A percentile compares a stretch with the other conserved stretches of the same genome.
phyloP scores from a whole-genome alignment of 2,329 filamentous ascomycete genomes.

The Arthrobotrys iridis region DNA sequence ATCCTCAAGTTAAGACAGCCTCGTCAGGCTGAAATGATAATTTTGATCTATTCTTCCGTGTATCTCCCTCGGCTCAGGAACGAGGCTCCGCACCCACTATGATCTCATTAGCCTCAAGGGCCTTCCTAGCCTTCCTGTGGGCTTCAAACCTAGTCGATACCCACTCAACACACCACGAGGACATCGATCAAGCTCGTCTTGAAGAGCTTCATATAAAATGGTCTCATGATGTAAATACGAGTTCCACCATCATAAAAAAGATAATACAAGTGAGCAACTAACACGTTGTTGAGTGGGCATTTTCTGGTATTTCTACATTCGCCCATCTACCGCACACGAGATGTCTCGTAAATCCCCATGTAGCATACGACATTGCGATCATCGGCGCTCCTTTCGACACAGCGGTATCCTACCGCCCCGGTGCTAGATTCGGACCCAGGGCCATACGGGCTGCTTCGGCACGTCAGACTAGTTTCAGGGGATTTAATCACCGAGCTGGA shows the following conservation, averaged over 20 bases:
- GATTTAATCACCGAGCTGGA: slow-evolving; percentile 81
- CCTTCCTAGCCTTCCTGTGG: slow-evolving; percentile 11
- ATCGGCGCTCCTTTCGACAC: slow-evolving; percentile 80
- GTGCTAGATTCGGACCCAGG: slow-evolving; percentile 84
- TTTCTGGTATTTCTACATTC: slow-evolving; percentile 78
- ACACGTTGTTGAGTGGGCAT: no score
- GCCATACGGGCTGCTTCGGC: slow-evolving; percentile 85
- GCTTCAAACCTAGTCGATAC: neutral
- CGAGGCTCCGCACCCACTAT: neutral
- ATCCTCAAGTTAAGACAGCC: neutral
- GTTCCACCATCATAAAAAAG: neutral
- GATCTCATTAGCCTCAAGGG: neutral
- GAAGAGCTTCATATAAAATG: slow-evolving; percentile 34
- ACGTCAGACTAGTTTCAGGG: slow-evolving; percentile 80
- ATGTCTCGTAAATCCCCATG: slow-evolving; percentile 73
- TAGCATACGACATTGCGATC: slow-evolving; percentile 75
- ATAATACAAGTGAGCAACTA: no score
- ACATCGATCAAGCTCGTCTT: neutral
- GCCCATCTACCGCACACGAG: slow-evolving; percentile 76
- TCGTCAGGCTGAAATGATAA: neutral
- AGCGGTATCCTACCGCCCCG: slow-evolving; percentile 75
- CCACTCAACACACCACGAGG: slow-evolving; percentile 35
- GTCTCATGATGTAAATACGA: slow-evolving; percentile 23
- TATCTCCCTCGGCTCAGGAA: neutral
- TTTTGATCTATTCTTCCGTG: neutral